Percentiles rank a stretch among this genome's conserved stretches.
phyloP scores from a whole-genome alignment of 2,329 filamentous ascomycete species.

The Peltaster fructicola region DNA sequence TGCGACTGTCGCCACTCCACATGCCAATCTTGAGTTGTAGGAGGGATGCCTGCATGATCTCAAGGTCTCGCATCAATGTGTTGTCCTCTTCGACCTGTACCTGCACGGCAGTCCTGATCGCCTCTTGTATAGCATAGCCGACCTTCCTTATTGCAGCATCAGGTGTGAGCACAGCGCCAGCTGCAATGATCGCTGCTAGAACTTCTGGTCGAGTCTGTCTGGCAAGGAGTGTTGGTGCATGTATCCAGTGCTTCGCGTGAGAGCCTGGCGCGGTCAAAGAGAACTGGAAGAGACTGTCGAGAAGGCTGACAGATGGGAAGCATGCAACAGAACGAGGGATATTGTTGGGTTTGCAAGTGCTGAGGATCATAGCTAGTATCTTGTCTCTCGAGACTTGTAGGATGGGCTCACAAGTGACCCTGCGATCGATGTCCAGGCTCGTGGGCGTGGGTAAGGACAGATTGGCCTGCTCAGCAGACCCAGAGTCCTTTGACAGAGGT shows the following conservation, averaged over 20 bases:
- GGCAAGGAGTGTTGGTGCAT: conserved; percentile 41
- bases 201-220: conserved; percentile 40
- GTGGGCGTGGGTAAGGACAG: conserved; percentile 23
- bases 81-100: conserved; percentile 33
- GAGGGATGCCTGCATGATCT: conserved; percentile 33
- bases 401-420: conserved; percentile 25
- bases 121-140: conserved; percentile 35
- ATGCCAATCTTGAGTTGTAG: conserved; percentile 35
- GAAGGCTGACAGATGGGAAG: conserved; percentile 42
- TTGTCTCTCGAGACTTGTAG: conserved; percentile 33
- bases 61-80: conserved; percentile 31
- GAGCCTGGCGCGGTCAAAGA: conserved; percentile 40
- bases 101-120: conserved; percentile 23
- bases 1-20: conserved; percentile 41
- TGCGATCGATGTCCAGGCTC: conserved; percentile 21
- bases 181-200: conserved; percentile 40
- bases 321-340: conserved; percentile 37
- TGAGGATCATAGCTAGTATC: conserved; percentile 45
- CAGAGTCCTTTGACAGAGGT: conserved; percentile 20
- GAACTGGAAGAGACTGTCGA: conserved; percentile 44
- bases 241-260: conserved; percentile 42
- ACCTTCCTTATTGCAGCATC: conserved; percentile 42
- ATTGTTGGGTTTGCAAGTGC: conserved; percentile 36
- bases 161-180: conserved; percentile 42
- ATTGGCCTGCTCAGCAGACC: conserved; percentile 20